Evolutionary conservation across 73 alveolate species (phyloP).

Genomic region (Diophrys appendiculata): DNA sequence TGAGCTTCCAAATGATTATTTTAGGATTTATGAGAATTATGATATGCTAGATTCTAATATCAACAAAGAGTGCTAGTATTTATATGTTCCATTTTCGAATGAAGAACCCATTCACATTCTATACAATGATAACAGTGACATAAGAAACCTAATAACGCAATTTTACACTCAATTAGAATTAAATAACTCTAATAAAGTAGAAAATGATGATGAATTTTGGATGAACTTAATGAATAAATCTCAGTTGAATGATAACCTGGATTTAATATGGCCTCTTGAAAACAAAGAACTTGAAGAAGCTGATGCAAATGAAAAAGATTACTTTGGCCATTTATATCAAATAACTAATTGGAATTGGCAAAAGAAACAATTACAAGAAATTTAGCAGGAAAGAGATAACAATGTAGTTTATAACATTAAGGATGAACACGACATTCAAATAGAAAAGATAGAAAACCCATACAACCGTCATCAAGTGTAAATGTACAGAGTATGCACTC

Average conservation of each 20-base stretch:
- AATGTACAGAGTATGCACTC: not conserved
- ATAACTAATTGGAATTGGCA: slow-evolving; percentile 7
- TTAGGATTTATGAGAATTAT: slow-evolving; percentile 41
- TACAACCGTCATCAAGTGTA: not conserved
- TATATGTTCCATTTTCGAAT: not conserved
- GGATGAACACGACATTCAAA: not conserved
- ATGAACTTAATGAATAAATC: not conserved
- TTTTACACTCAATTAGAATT: no score
- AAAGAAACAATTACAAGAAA: not conserved
- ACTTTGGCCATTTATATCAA: not conserved
- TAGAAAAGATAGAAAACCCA: not conserved
- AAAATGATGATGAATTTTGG: not conserved
- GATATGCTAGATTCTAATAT: slow-evolving; percentile 26
- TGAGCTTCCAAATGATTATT: slow-evolving; percentile 15
- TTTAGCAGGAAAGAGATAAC: not conserved
- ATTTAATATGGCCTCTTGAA: slow-evolving; percentile 5
- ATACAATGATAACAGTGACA: no score
- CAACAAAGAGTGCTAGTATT: slow-evolving; percentile 7
- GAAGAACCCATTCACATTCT: slow-evolving; percentile 10
- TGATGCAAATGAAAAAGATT: not conserved
- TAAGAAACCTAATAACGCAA: no score
- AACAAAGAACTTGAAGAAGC: not conserved
- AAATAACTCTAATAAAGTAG: no score
- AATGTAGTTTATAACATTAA: not conserved
- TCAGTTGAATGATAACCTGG: not conserved